phyloP scores from a whole-genome alignment of 202 grass and related monocot species.

The Hordeum pubiflorum region DNA sequence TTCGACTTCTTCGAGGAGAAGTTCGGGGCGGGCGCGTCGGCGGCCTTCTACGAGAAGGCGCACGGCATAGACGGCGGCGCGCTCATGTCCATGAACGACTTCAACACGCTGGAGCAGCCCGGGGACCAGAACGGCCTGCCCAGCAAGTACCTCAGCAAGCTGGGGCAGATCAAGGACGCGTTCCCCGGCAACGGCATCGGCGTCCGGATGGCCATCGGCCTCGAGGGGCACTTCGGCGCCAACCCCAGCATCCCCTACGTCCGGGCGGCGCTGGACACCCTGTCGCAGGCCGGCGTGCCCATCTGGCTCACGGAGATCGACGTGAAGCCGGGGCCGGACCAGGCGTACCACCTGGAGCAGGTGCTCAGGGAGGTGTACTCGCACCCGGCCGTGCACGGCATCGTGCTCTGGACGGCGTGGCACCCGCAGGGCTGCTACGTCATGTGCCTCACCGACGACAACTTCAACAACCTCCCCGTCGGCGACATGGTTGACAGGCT shows the following conservation, averaged over 20 bases:
- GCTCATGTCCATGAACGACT: conserved; percentile 77
- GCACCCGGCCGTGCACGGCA: conserved; percentile 78
- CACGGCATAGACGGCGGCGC: conserved; percentile 43
- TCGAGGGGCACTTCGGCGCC: conserved; percentile 59
- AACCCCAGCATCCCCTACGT: conserved; percentile 66
- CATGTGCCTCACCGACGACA: conserved; percentile 84
- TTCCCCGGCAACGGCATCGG: conserved; percentile 35
- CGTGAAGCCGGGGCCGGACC: conserved; percentile 13
- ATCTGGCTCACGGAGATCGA: conserved; percentile 97
- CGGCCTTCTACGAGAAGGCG: conserved; percentile 46
- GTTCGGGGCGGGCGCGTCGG: conserved; percentile 48
- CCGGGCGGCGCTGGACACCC: conserved; percentile 57
- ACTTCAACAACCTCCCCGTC: conserved; percentile 57
- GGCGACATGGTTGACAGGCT: conserved; percentile 73
- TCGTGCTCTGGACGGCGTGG: conserved; percentile 77
- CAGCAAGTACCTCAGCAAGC: conserved; percentile 51
- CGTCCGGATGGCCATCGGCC: conserved; percentile 57
- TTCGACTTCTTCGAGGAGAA: conserved; percentile 58
- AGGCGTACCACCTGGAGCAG: conserved; percentile 57
- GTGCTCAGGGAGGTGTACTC: conserved; percentile 81
- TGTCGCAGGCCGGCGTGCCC: conserved; percentile 46
- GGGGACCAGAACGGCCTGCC: conserved; percentile 27
- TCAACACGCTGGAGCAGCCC: conserved; percentile 75
- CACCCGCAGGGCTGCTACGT: conserved; percentile 47
- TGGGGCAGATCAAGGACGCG: conserved; percentile 41